Evolutionary conservation across 2,329 filamentous ascomycete genomes (phyloP).

Genomic region (Colletotrichum liriopes): DNA sequence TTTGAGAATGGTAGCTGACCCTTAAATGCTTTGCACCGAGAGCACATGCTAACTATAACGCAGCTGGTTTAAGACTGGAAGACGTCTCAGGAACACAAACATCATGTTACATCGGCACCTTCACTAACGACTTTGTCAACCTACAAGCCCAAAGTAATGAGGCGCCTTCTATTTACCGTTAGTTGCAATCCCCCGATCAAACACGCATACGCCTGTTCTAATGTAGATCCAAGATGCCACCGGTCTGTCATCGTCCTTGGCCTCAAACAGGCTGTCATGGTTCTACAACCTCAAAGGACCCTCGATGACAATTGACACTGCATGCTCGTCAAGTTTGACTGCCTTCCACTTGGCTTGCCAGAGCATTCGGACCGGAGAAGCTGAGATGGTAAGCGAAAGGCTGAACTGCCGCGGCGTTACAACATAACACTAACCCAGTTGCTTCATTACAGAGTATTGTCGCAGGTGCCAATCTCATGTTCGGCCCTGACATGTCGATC

Average conservation of each 20-base stretch:
- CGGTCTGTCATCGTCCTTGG: slow-evolving; percentile 58
- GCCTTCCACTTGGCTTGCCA: slow-evolving; percentile 53
- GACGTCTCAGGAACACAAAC: slow-evolving; percentile 50
- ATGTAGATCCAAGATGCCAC: slow-evolving; percentile 62
- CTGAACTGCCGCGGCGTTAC: too few relatives aligned
- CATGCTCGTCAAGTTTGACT: slow-evolving; percentile 53
- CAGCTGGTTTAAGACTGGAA: slow-evolving; percentile 56
- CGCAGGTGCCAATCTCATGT: slow-evolving; percentile 46
- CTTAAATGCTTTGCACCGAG: slow-evolving; percentile 49
- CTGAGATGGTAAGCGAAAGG: slow-evolving; percentile 32
- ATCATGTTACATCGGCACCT: slow-evolving; percentile 54
- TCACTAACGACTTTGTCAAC: slow-evolving; percentile 52
- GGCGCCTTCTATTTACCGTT: slow-evolving; percentile 45
- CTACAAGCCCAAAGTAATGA: slow-evolving; percentile 47
- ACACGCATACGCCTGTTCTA: slow-evolving; percentile 58
- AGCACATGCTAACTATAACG: background rate
- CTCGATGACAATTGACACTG: slow-evolving; percentile 54
- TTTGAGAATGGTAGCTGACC: slow-evolving; percentile 61
- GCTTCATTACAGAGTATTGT: slow-evolving; percentile 35
- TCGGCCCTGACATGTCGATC: slow-evolving; percentile 47
- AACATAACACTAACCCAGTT: background rate
- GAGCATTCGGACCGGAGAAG: slow-evolving; percentile 51
- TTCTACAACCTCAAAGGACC: slow-evolving; percentile 51
- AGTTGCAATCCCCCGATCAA: slow-evolving; percentile 45
- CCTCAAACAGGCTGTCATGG: slow-evolving; percentile 45